Percentiles rank a stretch among this genome's conserved stretches.
Conservation (phyloP, 495 filamentous ascomycete genomes). For the Umbilicaria muhlenbergii region DNA sequence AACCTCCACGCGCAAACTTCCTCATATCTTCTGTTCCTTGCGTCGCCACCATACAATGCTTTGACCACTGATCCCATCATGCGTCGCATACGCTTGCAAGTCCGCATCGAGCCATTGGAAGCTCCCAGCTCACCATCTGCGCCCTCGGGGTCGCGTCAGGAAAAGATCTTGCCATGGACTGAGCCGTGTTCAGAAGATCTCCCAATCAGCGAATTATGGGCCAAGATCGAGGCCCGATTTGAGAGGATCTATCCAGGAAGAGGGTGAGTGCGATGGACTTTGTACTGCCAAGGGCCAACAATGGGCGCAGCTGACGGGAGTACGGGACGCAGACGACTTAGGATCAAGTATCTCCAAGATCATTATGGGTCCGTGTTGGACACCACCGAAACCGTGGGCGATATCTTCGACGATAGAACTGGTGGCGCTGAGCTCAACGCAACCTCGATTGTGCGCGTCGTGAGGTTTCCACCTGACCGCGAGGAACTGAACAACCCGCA, state of each 20-base stretch:
- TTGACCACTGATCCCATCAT: background rate
- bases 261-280: conserved; percentile 1
- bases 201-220: conserved; percentile 6
- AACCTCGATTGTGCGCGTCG: conserved; percentile 7
- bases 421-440: background rate
- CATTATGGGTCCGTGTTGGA: conserved; percentile 6
- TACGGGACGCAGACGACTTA: conserved; percentile 5
- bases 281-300: background rate
- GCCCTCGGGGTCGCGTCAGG: conserved; percentile 3
- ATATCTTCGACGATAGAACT: conserved; percentile 12
- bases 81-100: conserved; percentile 9
- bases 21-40: background rate
- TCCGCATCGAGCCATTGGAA: conserved; percentile 6
- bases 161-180: conserved; percentile 3
- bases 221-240: conserved; percentile 4
- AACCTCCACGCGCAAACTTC: too few relatives aligned
- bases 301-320: background rate
- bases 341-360: conserved; percentile 7
- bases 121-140: background rate
- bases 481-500: conserved; percentile 1
- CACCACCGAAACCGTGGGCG: conserved; percentile 5
- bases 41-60: background rate
- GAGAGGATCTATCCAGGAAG: conserved; percentile 1
- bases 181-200: conserved; percentile 5
- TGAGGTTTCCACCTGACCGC: conserved; percentile 6